Conservation (phyloP, 2,329 filamentous ascomycete genomes). For the Cordyceps cateniannulata region DNA sequence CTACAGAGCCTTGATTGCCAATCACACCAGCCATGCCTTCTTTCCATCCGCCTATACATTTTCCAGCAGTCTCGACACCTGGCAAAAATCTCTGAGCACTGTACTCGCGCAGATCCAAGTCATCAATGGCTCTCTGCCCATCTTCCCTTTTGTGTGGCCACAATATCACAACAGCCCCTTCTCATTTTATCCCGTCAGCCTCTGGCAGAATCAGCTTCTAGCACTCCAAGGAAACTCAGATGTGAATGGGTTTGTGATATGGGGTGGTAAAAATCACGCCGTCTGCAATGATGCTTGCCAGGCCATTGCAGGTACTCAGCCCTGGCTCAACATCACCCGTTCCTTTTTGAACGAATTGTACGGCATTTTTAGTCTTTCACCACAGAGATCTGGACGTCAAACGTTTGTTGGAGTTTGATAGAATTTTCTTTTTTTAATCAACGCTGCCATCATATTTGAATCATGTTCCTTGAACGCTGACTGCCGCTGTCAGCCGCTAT, state of each 20-base stretch:
- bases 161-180: not conserved
- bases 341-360: not conserved
- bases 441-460: not conserved
- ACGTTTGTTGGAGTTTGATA: not conserved
- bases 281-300: constrained; percentile 10
- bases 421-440: not conserved
- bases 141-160: constrained; percentile 4
- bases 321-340: constrained; percentile 5
- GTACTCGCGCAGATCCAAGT: not conserved
- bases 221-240: not conserved
- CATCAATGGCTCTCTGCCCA: constrained; percentile 6
- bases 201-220: not conserved
- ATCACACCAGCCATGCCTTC: constrained; percentile 8
- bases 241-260: constrained; percentile 8
- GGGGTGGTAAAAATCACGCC: constrained; percentile 12
- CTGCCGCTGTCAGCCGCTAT: not conserved
- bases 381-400: not conserved
- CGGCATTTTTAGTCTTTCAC: not conserved
- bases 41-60: constrained; percentile 11
- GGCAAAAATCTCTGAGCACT: not conserved
- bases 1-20: constrained; percentile 10
- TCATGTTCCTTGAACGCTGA: not conserved
- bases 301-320: constrained; percentile 4
- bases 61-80: not conserved
- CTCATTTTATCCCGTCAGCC: not conserved